Percentiles rank a stretch among this genome's conserved stretches.
phyloP scores from a whole-genome alignment of 306 rosid species.

The Gynostemma pentaphyllum region DNA sequence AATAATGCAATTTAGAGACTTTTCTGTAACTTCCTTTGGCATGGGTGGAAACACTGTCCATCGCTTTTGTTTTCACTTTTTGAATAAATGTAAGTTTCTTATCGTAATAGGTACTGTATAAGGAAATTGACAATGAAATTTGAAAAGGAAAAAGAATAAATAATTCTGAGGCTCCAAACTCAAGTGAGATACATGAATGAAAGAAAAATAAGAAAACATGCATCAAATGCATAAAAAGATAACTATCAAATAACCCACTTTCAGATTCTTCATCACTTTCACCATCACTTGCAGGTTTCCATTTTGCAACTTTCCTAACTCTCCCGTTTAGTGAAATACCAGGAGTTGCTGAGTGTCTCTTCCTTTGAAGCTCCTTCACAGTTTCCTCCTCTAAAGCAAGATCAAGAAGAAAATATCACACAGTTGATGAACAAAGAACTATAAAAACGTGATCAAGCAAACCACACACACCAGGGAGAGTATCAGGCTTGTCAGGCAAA shows the following conservation, averaged over 20 bases:
- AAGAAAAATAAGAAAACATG: slow-evolving; percentile 8
- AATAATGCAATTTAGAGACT: not conserved
- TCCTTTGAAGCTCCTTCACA: slow-evolving; percentile 92
- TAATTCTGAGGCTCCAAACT: not conserved
- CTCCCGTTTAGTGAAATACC: slow-evolving; percentile 88
- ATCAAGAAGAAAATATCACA: slow-evolving; percentile 14
- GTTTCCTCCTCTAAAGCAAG: slow-evolving; percentile 61
- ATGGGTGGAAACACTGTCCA: not conserved
- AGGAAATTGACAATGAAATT: not conserved
- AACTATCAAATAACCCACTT: slow-evolving; percentile 41
- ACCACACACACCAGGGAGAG: slow-evolving; percentile 52
- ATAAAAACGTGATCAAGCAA: slow-evolving; percentile 10
- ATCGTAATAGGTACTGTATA: no score
- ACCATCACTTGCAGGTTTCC: slow-evolving; percentile 69
- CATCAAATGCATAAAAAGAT: slow-evolving; percentile 14
- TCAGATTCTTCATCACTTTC: slow-evolving; percentile 90
- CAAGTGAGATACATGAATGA: not conserved
- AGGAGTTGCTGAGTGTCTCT: slow-evolving; percentile 89
- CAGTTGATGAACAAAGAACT: slow-evolving; percentile 8
- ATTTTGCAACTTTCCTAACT: slow-evolving; percentile 76
- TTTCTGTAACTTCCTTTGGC: not conserved
- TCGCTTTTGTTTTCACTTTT: not conserved
- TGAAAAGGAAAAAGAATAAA: not conserved
- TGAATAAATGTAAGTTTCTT: not conserved
- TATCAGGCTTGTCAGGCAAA: slow-evolving; percentile 92